Percentiles rank a stretch among this genome's conserved stretches.
Evolutionary conservation across 2,329 filamentous ascomycete species (phyloP).

Genomic region (Colletotrichum camelliae): DNA sequence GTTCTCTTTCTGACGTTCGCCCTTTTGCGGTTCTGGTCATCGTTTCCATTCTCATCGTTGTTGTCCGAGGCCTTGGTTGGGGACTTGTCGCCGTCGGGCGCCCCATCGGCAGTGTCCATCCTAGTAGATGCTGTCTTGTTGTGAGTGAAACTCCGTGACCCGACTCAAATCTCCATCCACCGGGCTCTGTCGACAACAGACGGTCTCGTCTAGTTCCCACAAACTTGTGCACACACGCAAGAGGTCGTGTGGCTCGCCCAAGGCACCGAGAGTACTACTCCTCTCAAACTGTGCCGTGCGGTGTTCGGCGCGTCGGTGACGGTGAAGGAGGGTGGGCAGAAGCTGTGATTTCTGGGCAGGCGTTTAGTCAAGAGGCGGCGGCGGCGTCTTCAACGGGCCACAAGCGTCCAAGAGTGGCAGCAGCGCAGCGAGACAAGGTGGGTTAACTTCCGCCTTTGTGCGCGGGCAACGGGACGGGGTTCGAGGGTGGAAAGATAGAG

Average conservation of each 20-base stretch:
- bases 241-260: background rate
- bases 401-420: background rate
- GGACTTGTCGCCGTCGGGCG: constrained; percentile 28
- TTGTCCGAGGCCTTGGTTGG: constrained; percentile 36
- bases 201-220: constrained; percentile 2
- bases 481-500: background rate
- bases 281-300: background rate
- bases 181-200: background rate
- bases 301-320: background rate
- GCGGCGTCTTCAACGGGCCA: background rate
- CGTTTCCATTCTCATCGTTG: constrained; percentile 40
- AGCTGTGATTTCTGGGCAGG: background rate
- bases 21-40: constrained; percentile 52
- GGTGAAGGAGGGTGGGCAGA: background rate
- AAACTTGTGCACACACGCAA: background rate
- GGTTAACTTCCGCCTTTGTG: constrained; percentile 4
- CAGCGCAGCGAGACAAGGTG: constrained; percentile 9
- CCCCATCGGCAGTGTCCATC: constrained; percentile 34
- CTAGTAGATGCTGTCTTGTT: constrained; percentile 18
- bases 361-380: background rate
- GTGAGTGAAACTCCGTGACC: background rate
- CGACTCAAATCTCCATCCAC: constrained; percentile 10
- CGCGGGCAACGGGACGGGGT: background rate
- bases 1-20: constrained; percentile 70
- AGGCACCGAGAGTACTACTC: background rate